Evolutionary conservation across 345 rosid species (phyloP).

Genomic region (Leavenworthia alabamica): DNA sequence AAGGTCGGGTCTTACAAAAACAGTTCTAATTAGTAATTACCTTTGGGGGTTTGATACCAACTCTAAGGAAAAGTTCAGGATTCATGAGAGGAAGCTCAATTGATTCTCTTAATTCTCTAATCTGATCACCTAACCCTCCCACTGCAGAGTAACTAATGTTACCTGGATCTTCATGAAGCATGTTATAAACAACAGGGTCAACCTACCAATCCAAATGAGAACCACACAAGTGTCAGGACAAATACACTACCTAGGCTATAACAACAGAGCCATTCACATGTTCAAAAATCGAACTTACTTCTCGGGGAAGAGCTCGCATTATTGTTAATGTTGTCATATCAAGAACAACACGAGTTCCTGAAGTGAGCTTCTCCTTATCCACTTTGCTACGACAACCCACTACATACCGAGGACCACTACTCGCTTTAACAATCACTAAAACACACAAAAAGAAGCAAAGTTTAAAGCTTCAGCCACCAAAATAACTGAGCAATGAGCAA

Average conservation of each 20-base stretch:
- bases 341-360: conserved; percentile 52
- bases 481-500: too few species aligned
- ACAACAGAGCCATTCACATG: neutral
- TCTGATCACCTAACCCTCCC: conserved; percentile 93
- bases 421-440: conserved; percentile 51
- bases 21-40: too few species aligned
- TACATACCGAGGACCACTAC: conserved; percentile 59
- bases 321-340: conserved; percentile 56
- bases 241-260: too few species aligned
- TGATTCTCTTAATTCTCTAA: conserved; percentile 88
- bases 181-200: conserved; percentile 92
- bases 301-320: conserved; percentile 52
- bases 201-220: conserved; percentile 54
- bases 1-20: too few species aligned
- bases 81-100: conserved; percentile 96
- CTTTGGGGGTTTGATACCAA: conserved; percentile 98
- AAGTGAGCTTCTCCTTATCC: conserved; percentile 46
- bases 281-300: conserved; percentile 25
- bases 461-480: neutral
- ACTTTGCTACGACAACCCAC: conserved; percentile 56
- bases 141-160: conserved; percentile 96
- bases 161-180: conserved; percentile 97
- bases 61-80: conserved; percentile 91
- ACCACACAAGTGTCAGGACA: neutral
- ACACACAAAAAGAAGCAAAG: neutral